Percentiles rank a stretch among this genome's conserved stretches.
Evolutionary conservation across 345 rosid species (phyloP).

Genomic region (Clausena lansium): DNA sequence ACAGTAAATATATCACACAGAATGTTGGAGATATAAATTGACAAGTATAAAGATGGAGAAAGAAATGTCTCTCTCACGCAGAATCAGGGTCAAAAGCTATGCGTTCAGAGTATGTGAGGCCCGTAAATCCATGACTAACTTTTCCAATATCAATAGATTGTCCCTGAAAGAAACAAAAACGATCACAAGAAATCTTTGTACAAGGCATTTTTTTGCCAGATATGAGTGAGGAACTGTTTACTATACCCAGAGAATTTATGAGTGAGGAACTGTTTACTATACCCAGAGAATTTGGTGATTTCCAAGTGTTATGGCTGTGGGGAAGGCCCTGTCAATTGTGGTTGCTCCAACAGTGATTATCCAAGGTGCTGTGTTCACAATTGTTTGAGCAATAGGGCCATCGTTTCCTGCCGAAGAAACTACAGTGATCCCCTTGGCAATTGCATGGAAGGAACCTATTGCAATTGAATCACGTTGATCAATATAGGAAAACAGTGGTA

Average conservation of each 20-base stretch:
- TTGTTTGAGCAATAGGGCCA: slow-evolving; percentile 23
- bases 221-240: background rate
- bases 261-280: background rate
- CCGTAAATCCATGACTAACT: slow-evolving; percentile 22
- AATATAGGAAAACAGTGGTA: slow-evolving; percentile 29
- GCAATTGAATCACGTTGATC: slow-evolving; percentile 30
- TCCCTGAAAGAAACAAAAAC: slow-evolving; percentile 22
- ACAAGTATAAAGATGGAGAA: background rate
- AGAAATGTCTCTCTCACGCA: slow-evolving; percentile 21
- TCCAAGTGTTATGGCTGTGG: slow-evolving; percentile 31
- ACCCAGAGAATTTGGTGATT: slow-evolving; percentile 37
- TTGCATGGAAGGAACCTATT: slow-evolving; percentile 29
- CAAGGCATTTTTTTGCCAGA: background rate
- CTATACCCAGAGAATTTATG: slow-evolving; percentile 33
- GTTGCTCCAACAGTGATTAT: slow-evolving; percentile 40
- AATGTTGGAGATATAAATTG: background rate
- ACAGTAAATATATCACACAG: background rate
- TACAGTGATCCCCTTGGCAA: slow-evolving; percentile 32
- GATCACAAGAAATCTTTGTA: background rate
- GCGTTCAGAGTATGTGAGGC: slow-evolving; percentile 36
- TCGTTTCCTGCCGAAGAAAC: slow-evolving; percentile 36
- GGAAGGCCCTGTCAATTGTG: slow-evolving; percentile 28
- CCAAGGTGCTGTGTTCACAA: slow-evolving; percentile 35
- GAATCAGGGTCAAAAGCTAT: slow-evolving; percentile 23
- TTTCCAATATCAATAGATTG: slow-evolving; percentile 22